Conservation (phyloP, 768 basidiomycete genomes). For the Roridomyces roridus region DNA sequence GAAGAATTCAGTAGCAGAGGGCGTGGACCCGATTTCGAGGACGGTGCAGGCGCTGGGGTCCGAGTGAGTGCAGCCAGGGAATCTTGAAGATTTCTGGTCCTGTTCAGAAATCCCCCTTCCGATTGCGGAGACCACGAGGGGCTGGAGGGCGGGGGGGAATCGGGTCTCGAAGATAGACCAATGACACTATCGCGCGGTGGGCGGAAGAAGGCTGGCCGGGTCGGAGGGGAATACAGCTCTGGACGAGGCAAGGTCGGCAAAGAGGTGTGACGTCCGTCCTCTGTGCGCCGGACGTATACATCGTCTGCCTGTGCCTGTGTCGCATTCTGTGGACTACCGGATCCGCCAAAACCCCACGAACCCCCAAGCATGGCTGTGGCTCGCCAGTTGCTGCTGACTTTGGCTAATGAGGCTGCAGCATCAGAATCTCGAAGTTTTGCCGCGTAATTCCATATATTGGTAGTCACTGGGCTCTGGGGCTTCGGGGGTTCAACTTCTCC, state of each 20-base stretch:
- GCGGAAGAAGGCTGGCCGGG: slow-evolving; percentile 62
- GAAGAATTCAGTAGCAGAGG: slow-evolving; percentile 70
- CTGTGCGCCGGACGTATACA: slow-evolving; percentile 4
- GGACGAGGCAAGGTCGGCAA: slow-evolving; percentile 43
- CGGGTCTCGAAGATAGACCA: slow-evolving; percentile 31
- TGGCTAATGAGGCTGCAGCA: slow-evolving; percentile 70
- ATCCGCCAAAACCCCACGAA: slow-evolving; percentile 40
- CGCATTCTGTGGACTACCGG: slow-evolving; percentile 14
- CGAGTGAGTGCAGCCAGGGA: slow-evolving; percentile 51
- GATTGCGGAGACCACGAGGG: slow-evolving; percentile 34
- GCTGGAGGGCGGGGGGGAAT: slow-evolving; percentile 39
- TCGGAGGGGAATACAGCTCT: slow-evolving; percentile 56
- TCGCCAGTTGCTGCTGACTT: slow-evolving; percentile 78
- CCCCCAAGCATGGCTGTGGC: slow-evolving; percentile 59
- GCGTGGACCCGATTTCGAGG: slow-evolving; percentile 61
- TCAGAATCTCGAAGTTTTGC: slow-evolving; percentile 79
- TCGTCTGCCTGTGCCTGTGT: slow-evolving; percentile 9
- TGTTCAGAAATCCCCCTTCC: slow-evolving; percentile 42
- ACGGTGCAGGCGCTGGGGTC: slow-evolving; percentile 35
- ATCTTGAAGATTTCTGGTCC: slow-evolving; percentile 45
- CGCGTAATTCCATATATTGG: slow-evolving; percentile 71
- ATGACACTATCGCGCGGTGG: slow-evolving; percentile 63
- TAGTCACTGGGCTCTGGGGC: slow-evolving; percentile 31
- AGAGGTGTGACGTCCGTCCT: slow-evolving; percentile 42
- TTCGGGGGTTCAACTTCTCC: slow-evolving; percentile 10